Evolutionary conservation across 2,329 filamentous ascomycete species (phyloP).

Genomic region (Pseudogymnoascus sp.): DNA sequence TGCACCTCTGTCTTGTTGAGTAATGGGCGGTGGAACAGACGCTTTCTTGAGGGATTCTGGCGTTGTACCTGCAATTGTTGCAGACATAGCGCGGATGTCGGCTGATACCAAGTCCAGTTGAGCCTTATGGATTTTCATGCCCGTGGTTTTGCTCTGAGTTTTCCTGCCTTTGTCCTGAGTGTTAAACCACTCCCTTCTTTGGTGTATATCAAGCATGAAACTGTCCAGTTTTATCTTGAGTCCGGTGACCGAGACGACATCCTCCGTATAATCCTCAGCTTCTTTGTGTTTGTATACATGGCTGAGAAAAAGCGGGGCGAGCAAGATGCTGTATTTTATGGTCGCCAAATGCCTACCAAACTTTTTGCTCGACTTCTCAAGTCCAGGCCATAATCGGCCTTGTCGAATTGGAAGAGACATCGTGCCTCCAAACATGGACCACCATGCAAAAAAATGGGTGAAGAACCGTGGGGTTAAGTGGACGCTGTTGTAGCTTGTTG

Average conservation of each 20-base stretch:
- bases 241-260: constrained; percentile 84
- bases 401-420: constrained; percentile 94
- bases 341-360: constrained; percentile 96
- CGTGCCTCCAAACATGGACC: constrained; percentile 89
- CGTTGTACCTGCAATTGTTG: constrained; percentile 75
- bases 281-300: constrained; percentile 99
- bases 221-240: constrained; percentile 92
- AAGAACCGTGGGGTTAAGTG: constrained; percentile 95
- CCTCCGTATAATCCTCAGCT: constrained; percentile 72
- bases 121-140: constrained; percentile 92
- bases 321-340: constrained; percentile 90
- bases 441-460: constrained; percentile 97
- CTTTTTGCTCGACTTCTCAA: constrained; percentile 97
- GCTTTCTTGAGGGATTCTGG: constrained; percentile 65
- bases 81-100: constrained; percentile 88
- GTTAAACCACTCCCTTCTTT: constrained; percentile 85
- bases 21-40: constrained; percentile 41
- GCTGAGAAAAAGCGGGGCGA: constrained; percentile 89
- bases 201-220: constrained; percentile 94
- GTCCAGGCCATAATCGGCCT: constrained; percentile 80
- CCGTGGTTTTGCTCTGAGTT: constrained; percentile 73
- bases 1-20: constrained; percentile 48
- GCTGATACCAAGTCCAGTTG: constrained; percentile 87
- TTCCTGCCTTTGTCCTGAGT: constrained; percentile 70
- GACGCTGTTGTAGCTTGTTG: constrained; percentile 90